Evolutionary conservation across 345 rosid genomes (phyloP).

Genomic region (Litchi chinensis): DNA sequence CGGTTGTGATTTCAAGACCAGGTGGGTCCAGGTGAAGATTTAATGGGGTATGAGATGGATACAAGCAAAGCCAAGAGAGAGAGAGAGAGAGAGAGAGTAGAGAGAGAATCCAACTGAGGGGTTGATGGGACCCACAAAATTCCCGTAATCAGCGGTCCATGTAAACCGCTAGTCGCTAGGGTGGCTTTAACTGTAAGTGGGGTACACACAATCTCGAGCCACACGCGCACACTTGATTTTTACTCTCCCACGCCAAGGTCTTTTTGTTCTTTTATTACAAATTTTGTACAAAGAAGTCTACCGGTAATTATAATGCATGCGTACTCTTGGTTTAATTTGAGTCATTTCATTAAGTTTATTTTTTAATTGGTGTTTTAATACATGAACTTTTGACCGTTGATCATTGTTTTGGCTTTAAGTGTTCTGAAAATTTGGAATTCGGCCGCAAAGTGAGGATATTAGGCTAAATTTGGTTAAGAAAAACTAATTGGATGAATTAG

Average conservation of each 20-base stretch:
- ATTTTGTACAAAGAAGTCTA: neutral
- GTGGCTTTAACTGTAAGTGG: slow-evolving; percentile 32
- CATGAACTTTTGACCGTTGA: neutral
- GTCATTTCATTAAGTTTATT: neutral
- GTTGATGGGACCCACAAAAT: slow-evolving; percentile 29
- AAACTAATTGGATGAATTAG: neutral
- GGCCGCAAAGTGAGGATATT: slow-evolving; percentile 14
- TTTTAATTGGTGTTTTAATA: neutral
- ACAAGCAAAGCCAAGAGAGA: slow-evolving; percentile 12
- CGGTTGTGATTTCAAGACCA: slow-evolving; percentile 33
- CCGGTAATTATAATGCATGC: neutral
- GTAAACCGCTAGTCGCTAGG: slow-evolving; percentile 15
- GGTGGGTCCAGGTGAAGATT: slow-evolving; percentile 17
- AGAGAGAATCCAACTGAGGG: slow-evolving; percentile 31
- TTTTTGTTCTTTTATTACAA: neutral
- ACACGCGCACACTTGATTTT: slow-evolving; percentile 48
- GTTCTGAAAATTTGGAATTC: neutral
- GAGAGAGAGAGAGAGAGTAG: neutral
- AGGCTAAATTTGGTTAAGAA: slow-evolving; percentile 9
- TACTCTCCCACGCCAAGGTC: slow-evolving; percentile 20
- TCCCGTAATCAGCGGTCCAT: slow-evolving; percentile 45
- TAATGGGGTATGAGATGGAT: slow-evolving; percentile 27
- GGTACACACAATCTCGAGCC: slow-evolving; percentile 50
- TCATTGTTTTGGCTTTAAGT: neutral
- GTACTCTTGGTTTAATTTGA: neutral